Evolutionary conservation across 2,329 filamentous ascomycete species (phyloP).

Genomic region (Cordyceps farinosa): DNA sequence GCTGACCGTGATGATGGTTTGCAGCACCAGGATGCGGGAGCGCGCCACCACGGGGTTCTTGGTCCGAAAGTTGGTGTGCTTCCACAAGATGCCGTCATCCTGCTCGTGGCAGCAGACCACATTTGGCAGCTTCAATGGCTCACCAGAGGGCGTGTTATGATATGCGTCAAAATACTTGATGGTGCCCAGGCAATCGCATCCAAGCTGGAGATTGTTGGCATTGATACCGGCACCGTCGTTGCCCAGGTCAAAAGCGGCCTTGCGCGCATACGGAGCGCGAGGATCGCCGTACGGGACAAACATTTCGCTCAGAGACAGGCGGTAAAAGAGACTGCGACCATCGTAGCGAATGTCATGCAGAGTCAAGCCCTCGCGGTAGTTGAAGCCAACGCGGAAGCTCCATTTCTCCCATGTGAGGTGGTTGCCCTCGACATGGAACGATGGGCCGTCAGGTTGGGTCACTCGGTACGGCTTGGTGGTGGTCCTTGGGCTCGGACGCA

Average conservation of each 20-base stretch:
- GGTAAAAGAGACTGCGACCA: slow-evolving; percentile 60
- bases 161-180: slow-evolving; percentile 44
- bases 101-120: slow-evolving; percentile 36
- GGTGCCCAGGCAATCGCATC: slow-evolving; percentile 62
- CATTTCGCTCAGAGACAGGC: slow-evolving; percentile 65
- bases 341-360: slow-evolving; percentile 65
- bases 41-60: slow-evolving; percentile 53
- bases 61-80: slow-evolving; percentile 59
- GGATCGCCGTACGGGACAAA: slow-evolving; percentile 63
- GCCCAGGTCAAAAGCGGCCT: slow-evolving; percentile 66
- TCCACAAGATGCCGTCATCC: slow-evolving; percentile 56
- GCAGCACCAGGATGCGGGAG: slow-evolving; percentile 54
- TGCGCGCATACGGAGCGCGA: slow-evolving; percentile 58
- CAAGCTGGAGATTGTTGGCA: slow-evolving; percentile 62
- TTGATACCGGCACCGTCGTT: slow-evolving; percentile 62
- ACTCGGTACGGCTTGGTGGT: slow-evolving; percentile 31
- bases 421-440: slow-evolving; percentile 41
- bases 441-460: slow-evolving; percentile 30
- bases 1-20: slow-evolving; percentile 59
- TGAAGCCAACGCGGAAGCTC: slow-evolving; percentile 64
- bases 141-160: slow-evolving; percentile 30
- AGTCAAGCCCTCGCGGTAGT: slow-evolving; percentile 62
- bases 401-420: slow-evolving; percentile 57
- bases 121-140: slow-evolving; percentile 32
- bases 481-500: slow-evolving; percentile 24